These are phyloP conservation scores for Alternaria panax DNA, from an alignment of 2,329 filamentous ascomycete genomes.

Conservation along the genomic window DNA sequence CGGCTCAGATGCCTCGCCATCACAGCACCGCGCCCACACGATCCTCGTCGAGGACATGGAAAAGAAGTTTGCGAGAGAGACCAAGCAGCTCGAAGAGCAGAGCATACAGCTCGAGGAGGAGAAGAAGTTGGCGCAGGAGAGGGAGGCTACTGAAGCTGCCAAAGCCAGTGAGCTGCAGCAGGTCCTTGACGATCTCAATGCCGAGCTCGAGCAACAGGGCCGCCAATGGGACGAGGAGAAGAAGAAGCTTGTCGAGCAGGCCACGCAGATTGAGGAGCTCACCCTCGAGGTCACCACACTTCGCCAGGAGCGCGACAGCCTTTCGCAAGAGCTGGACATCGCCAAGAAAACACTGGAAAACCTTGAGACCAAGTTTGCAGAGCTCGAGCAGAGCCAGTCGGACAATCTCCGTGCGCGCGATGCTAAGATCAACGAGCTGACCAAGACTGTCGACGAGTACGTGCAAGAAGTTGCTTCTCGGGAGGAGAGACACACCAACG, in stretches of 20 bases:
- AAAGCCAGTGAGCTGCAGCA: slow-evolving; percentile 46
- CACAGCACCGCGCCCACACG: slow-evolving; percentile 31
- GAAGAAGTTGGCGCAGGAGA: slow-evolving; percentile 40
- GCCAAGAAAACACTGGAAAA: slow-evolving; percentile 35
- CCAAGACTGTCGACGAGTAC: slow-evolving; percentile 35
- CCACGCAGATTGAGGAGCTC: slow-evolving; percentile 37
- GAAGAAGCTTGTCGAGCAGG: slow-evolving; percentile 45
- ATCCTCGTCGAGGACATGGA: slow-evolving; percentile 45
- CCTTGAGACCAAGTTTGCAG: slow-evolving; percentile 36
- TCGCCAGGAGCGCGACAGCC: slow-evolving; percentile 36
- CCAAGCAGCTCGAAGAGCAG: slow-evolving; percentile 42
- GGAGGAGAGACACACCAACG: slow-evolving; percentile 32
- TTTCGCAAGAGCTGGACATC: slow-evolving; percentile 30
- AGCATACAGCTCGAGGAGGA: slow-evolving; percentile 43
- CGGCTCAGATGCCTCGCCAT: slow-evolving; percentile 18
- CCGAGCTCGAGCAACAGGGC: slow-evolving; percentile 46
- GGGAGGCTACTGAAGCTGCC: slow-evolving; percentile 41
- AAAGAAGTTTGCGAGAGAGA: slow-evolving; percentile 45
- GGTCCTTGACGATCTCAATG: slow-evolving; percentile 45
- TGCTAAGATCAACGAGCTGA: slow-evolving; percentile 39
- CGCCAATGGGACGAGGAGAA: slow-evolving; percentile 48
- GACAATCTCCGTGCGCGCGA: slow-evolving; percentile 38
- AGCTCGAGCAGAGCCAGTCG: slow-evolving; percentile 40
- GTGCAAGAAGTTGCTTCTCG: slow-evolving; percentile 31
- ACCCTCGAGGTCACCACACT: slow-evolving; percentile 31